Evolutionary conservation across 2,329 filamentous ascomycete genomes (phyloP).

Genomic region (Penicillium vulpinum): DNA sequence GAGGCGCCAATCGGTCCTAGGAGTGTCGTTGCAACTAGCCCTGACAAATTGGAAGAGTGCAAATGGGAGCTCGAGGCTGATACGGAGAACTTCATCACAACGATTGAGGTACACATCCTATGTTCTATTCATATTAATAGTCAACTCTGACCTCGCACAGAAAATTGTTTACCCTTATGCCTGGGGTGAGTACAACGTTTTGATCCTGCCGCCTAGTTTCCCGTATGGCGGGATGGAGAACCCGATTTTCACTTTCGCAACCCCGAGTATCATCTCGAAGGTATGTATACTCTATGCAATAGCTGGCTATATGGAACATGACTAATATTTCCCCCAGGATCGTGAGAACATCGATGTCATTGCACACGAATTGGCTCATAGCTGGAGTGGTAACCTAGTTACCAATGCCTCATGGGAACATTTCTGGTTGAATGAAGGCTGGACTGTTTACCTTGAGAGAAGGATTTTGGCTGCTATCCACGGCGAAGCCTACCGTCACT

Average conservation of each 20-base stretch:
- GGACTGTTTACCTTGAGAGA: conserved; percentile 93
- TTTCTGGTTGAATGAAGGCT: conserved; percentile 70
- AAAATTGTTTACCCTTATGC: conserved; percentile 78
- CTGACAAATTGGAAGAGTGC: conserved; percentile 78
- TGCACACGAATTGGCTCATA: conserved; percentile 74
- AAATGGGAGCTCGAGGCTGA: conserved; percentile 91
- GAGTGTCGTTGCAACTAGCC: conserved; percentile 81
- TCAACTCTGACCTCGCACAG: conserved; percentile 25
- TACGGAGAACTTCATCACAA: conserved; percentile 87
- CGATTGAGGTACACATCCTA: conserved; percentile 66
- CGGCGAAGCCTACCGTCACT: conserved; percentile 82
- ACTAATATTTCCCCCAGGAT: conserved; percentile 48
- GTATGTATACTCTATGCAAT: conserved; percentile 25
- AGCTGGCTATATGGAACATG: not conserved
- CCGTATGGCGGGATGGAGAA: conserved; percentile 86
- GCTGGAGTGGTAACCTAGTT: conserved; percentile 82
- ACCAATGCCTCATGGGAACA: conserved; percentile 56
- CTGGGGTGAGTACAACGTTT: conserved; percentile 94
- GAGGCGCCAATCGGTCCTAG: conserved; percentile 83
- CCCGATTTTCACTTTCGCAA: conserved; percentile 91
- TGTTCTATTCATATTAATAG: not conserved
- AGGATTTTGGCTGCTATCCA: conserved; percentile 61
- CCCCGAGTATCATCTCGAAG: conserved; percentile 89
- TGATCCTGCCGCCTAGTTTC: conserved; percentile 86
- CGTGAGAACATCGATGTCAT: conserved; percentile 94